Evolutionary conservation across 352 stramenopile species (phyloP).

Genomic region (Globisporangium paroecandrum): DNA sequence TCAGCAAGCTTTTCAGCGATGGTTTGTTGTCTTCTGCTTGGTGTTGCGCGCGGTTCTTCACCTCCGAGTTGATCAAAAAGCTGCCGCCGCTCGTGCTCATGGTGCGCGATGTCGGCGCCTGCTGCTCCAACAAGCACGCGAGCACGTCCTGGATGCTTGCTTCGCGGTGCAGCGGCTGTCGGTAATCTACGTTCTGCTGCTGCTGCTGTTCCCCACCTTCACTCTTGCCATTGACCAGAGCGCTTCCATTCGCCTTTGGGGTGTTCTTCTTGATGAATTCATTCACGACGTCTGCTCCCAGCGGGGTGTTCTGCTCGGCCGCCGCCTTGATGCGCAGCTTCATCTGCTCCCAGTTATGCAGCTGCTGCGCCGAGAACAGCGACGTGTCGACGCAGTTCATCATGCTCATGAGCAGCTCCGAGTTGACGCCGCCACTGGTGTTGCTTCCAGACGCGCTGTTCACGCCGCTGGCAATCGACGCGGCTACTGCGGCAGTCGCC

Average conservation of each 20-base stretch:
- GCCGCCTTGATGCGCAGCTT: constrained; percentile 57
- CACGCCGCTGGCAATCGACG: background rate
- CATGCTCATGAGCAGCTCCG: constrained; percentile 75
- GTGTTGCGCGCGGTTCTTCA: constrained; percentile 36
- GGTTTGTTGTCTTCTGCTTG: constrained; percentile 34
- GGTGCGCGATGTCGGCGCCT: constrained; percentile 41
- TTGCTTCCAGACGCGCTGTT: background rate
- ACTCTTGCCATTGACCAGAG: constrained; percentile 12
- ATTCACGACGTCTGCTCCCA: constrained; percentile 28
- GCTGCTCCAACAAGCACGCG: constrained; percentile 69
- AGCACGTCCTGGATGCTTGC: constrained; percentile 79
- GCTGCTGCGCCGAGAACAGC: constrained; percentile 67
- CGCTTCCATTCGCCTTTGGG: constrained; percentile 26
- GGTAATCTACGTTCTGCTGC: constrained; percentile 32
- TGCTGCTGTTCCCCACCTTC: constrained; percentile 5
- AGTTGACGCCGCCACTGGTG: constrained; percentile 43
- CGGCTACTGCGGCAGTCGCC: constrained; percentile 1
- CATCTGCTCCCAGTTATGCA: constrained; percentile 80
- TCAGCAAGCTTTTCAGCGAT: constrained; percentile 77
- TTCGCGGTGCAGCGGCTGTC: constrained; percentile 59
- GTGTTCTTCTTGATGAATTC: constrained; percentile 41
- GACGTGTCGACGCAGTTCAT: constrained; percentile 86
- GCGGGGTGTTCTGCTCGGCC: constrained; percentile 39
- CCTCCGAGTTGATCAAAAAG: constrained; percentile 55
- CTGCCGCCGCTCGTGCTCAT: constrained; percentile 51